Percentiles rank a stretch among this genome's conserved stretches.
Evolutionary conservation across 768 basidiomycete species (phyloP).

Genomic region (Amanita pallidorosea): DNA sequence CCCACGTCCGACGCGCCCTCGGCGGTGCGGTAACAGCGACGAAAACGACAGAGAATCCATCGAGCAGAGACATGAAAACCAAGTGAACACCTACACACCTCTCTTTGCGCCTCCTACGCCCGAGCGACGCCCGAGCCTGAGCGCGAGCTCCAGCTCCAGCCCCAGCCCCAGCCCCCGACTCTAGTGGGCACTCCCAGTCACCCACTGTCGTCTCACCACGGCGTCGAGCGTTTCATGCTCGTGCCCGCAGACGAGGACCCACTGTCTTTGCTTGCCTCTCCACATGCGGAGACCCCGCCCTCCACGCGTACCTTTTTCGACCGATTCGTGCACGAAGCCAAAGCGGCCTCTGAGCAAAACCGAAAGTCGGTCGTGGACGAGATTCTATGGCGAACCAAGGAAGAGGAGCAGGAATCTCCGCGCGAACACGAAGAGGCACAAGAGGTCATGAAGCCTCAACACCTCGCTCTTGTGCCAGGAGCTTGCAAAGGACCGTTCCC

Average conservation of each 20-base stretch:
- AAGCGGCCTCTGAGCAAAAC: slow-evolving; percentile 38
- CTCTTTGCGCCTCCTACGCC: slow-evolving; percentile 32
- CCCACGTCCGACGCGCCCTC: too few species aligned
- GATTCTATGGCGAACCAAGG: slow-evolving; percentile 11
- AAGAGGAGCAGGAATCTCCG: neutral
- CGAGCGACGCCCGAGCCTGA: slow-evolving; percentile 25
- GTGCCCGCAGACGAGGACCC: neutral
- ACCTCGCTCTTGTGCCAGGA: neutral
- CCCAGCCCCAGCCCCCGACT: neutral
- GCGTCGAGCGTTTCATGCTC: neutral
- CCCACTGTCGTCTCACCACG: too few species aligned
- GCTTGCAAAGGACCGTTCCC: too few species aligned
- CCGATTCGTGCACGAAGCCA: slow-evolving; percentile 47
- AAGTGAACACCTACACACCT: slow-evolving; percentile 25
- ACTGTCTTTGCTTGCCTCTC: neutral
- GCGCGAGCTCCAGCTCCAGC: too few species aligned
- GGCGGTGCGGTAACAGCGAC: too few species aligned
- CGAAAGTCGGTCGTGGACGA: slow-evolving; percentile 36
- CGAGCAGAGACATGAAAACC: neutral
- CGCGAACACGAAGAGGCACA: neutral
- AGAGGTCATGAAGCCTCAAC: too few species aligned
- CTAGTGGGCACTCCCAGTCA: neutral
- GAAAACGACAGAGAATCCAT: neutral
- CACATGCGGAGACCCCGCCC: neutral
- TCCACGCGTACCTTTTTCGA: slow-evolving; percentile 45